Percentiles rank a stretch among this genome's conserved stretches.
phyloP scores from a whole-genome alignment of 805 yeast species.

The Sporopachydermia lactativora region DNA sequence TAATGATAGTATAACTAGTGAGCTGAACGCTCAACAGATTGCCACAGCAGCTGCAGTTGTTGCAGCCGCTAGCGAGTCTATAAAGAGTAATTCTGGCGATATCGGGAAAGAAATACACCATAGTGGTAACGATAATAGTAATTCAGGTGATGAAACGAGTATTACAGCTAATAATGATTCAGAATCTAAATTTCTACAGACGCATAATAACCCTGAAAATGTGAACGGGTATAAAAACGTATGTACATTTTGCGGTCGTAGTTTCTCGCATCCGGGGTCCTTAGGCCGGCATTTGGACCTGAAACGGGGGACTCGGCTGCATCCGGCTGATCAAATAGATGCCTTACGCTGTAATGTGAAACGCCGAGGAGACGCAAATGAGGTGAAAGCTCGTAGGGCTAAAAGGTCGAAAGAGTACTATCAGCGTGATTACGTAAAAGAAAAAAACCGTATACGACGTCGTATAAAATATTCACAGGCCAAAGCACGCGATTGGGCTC shows the following conservation, averaged over 20 bases:
- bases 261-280: conserved; percentile 44
- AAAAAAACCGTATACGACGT: conserved; percentile 30
- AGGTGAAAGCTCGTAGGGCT: conserved; percentile 25
- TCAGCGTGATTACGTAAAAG: conserved; percentile 32
- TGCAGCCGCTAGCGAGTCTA: conserved; percentile 8
- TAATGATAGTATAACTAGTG: conserved; percentile 9
- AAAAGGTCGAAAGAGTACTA: conserved; percentile 30
- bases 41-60: conserved; percentile 5
- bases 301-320: conserved; percentile 36
- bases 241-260: conserved; percentile 38
- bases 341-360: conserved; percentile 33
- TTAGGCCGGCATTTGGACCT: conserved; percentile 45
- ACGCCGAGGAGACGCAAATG: conserved; percentile 33
- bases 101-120: too few relatives aligned
- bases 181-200: conserved; percentile 7
- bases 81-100: background rate
- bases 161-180: background rate
- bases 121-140: conserved; percentile 3
- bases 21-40: conserved; percentile 8
- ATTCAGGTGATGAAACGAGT: background rate
- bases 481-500: conserved; percentile 25
- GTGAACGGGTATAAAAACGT: conserved; percentile 19
- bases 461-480: conserved; percentile 27
- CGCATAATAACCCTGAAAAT: conserved; percentile 4
- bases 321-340: conserved; percentile 36